Evolutionary conservation across 495 filamentous ascomycete genomes (phyloP).

Genomic region (Venustampulla echinocandica): DNA sequence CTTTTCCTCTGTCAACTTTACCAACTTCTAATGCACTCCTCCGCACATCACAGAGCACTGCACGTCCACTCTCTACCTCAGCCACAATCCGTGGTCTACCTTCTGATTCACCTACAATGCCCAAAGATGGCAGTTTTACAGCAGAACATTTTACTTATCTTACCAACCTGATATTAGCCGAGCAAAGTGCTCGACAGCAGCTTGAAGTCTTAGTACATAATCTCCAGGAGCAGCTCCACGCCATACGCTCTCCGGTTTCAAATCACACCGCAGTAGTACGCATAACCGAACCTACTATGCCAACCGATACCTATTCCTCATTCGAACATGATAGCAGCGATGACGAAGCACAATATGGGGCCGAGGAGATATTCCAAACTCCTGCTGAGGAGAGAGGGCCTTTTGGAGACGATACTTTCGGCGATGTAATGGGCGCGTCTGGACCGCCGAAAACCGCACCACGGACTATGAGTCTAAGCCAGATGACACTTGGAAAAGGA

Average conservation of each 20-base stretch:
- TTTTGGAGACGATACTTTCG: conserved; percentile 36
- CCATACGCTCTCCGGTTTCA: no score
- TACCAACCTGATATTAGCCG: conserved; percentile 37
- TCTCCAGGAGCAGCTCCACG: conserved; percentile 34
- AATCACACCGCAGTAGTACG: background rate
- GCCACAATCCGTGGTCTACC: conserved; percentile 20
- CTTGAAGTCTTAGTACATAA: conserved; percentile 43
- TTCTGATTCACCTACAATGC: conserved; percentile 31
- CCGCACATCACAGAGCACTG: conserved; percentile 23
- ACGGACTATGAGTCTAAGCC: conserved; percentile 41
- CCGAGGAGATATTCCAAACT: conserved; percentile 35
- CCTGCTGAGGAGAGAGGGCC: conserved; percentile 30
- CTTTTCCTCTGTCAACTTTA: conserved; percentile 31
- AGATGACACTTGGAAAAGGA: conserved; percentile 32
- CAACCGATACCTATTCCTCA: conserved; percentile 6
- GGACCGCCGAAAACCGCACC: conserved; percentile 33
- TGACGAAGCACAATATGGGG: conserved; percentile 18
- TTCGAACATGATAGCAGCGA: conserved; percentile 19
- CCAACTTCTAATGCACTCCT: conserved; percentile 24
- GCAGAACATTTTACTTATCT: conserved; percentile 31
- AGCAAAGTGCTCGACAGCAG: conserved; percentile 38
- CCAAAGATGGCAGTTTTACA: conserved; percentile 25
- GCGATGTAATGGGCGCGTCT: conserved; percentile 30
- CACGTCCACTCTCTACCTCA: conserved; percentile 22
- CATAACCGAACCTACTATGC: background rate